phyloP scores from a whole-genome alignment of 1,284 basidiomycete species.

The Serendipita sp. region DNA sequence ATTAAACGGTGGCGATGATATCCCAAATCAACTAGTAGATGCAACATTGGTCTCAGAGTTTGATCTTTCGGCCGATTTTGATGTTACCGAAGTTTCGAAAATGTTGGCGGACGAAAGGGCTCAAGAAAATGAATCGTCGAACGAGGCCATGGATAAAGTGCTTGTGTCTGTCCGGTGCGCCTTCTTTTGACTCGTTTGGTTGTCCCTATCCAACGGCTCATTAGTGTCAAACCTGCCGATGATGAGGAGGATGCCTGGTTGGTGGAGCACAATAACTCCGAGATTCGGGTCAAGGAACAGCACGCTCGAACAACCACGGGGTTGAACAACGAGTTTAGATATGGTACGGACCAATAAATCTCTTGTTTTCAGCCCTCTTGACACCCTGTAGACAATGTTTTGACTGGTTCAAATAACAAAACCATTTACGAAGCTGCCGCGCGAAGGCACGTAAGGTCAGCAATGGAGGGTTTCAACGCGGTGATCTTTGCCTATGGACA shows the following conservation, averaged over 20 bases:
- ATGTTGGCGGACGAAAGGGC: constrained; percentile 43
- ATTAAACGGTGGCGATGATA: background rate
- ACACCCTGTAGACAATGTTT: constrained; percentile 44
- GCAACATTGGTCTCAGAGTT: constrained; percentile 33
- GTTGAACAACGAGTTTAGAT: constrained; percentile 35
- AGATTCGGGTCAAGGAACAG: constrained; percentile 44
- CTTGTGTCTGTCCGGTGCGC: constrained; percentile 70
- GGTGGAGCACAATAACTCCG: constrained; percentile 26
- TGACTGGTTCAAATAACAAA: constrained; percentile 74
- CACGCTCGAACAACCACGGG: constrained; percentile 34
- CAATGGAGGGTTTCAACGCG: constrained; percentile 94
- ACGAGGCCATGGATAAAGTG: constrained; percentile 64
- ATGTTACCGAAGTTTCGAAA: constrained; percentile 48
- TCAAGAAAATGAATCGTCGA: constrained; percentile 29
- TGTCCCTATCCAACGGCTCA: constrained; percentile 6
- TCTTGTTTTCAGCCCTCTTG: background rate
- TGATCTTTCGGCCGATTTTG: constrained; percentile 26
- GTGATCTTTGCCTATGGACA: constrained; percentile 91
- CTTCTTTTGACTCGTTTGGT: constrained; percentile 1
- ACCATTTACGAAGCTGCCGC: constrained; percentile 74
- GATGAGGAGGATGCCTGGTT: constrained; percentile 42
- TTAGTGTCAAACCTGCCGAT: constrained; percentile 54
- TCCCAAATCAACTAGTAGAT: constrained; percentile 59
- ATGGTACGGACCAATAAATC: constrained; percentile 13
- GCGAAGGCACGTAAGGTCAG: constrained; percentile 72